Conservation (phyloP, 1,284 basidiomycete species). For the Apiotrichum sp. region DNA sequence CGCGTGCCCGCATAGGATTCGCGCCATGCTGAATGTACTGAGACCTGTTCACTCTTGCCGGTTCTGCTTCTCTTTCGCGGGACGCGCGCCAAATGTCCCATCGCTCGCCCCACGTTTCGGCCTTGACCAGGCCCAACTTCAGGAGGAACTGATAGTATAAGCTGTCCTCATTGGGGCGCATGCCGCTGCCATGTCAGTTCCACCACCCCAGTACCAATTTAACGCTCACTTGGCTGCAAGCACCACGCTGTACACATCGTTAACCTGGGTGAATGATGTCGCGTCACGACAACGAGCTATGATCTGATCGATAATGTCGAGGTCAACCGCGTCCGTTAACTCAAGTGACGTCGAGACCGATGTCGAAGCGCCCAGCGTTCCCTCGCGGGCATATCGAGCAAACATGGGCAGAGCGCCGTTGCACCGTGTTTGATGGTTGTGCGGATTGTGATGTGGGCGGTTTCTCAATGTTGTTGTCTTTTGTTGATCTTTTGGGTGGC, state of each 20-base stretch:
- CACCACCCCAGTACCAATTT: not conserved
- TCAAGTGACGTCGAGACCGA: slow-evolving; percentile 23
- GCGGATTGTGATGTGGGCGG: not conserved
- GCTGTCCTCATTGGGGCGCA: slow-evolving; percentile 31
- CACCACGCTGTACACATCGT: slow-evolving; percentile 32
- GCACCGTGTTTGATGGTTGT: too few relatives aligned
- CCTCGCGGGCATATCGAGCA: slow-evolving; percentile 16
- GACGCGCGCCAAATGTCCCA: slow-evolving; percentile 39
- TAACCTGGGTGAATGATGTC: slow-evolving; percentile 37
- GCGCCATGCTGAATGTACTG: not conserved
- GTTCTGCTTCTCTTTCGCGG: not conserved
- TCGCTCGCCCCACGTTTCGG: slow-evolving; percentile 42
- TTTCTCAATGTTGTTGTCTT: not conserved
- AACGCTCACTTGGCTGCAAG: slow-evolving; percentile 32
- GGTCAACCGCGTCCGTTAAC: slow-evolving; percentile 31
- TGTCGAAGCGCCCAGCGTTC: not conserved
- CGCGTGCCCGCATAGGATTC: slow-evolving; percentile 18
- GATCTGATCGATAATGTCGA: slow-evolving; percentile 39
- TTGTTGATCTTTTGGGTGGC: not conserved
- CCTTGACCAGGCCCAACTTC: slow-evolving; percentile 42
- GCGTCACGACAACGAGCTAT: slow-evolving; percentile 32
- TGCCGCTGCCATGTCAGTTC: slow-evolving; percentile 26
- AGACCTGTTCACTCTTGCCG: too few relatives aligned
- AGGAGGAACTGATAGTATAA: slow-evolving; percentile 44
- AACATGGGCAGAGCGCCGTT: slow-evolving; percentile 12